Evolutionary conservation across 2,329 filamentous ascomycete species (phyloP), one percentile per base, ranked within the genome.

Genomic region (Fusarium tanahbumbuense): DNA sequence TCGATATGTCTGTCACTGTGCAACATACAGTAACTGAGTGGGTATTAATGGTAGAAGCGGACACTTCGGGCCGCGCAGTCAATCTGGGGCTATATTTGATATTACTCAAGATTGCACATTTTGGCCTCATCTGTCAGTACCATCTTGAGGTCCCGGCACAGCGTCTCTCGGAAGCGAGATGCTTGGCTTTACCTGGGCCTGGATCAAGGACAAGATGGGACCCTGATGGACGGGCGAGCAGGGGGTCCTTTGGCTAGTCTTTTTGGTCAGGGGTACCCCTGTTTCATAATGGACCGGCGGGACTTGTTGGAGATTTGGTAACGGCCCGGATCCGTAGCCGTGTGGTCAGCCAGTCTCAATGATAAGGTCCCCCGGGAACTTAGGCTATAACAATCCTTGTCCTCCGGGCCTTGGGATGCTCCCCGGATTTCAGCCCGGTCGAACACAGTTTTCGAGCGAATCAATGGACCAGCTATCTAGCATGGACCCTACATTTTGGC

Each of bases 271-370:
- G 73, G 67, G 44, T 6, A 11, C 53, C 69, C 69, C 44, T 65
- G 60, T 59, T 67, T 59, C 56, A 37, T 73, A 55, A 64, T 63
- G 60, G 65, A 46, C 56, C 59, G 23, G 72, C 54, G 64, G 65
- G 65, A 54, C 64, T 71, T 57, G 62, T 71, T 73, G 68, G 72
- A 72, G 70, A 75, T 71, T 75, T 73, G 68, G 66, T 71, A 77
- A 76, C 77, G 77, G 77, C 71, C 77, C 77, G 77, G 77, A 76
- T 77, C 75, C 67, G 62, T 74, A 79, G 77, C 77, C 77, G 77
- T 79, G 70, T 77, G 73, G 76, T 67, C 76, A 76, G 67, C 64
- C 71, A 73, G 71, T 74, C 67, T 74, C 66, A 62, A 65, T 71
- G 70, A 74, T 76, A 70, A 75, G 70, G 70, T 57, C 56, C 56